Evolutionary conservation across 1,284 basidiomycete genomes (phyloP).

Genomic region (Naganishia sp.): DNA sequence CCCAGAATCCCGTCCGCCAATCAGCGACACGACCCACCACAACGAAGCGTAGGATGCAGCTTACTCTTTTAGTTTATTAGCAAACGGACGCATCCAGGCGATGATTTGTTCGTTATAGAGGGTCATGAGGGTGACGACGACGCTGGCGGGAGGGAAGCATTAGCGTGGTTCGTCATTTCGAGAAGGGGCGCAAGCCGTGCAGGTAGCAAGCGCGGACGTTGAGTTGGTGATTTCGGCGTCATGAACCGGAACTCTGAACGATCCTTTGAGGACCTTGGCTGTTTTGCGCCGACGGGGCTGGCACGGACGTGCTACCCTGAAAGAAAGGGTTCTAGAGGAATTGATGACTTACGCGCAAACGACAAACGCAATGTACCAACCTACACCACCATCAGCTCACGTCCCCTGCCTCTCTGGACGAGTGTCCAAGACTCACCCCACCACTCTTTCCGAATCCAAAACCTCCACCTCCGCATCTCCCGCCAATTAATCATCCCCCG

Average conservation of each 20-base stretch:
- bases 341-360: constrained; percentile 56
- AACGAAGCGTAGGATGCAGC: constrained; percentile 38
- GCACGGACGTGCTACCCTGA: no score
- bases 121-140: constrained; percentile 62
- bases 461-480: constrained; percentile 56
- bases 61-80: constrained; percentile 65
- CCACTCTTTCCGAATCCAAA: constrained; percentile 60
- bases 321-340: neutral
- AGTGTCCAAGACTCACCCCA: constrained; percentile 53
- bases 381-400: constrained; percentile 4
- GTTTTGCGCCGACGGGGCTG: no score
- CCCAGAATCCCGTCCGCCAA: neutral
- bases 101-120: constrained; percentile 70
- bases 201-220: no score
- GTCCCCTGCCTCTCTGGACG: neutral
- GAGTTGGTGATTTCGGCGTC: no score
- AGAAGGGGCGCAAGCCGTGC: no score
- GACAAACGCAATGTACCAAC: constrained; percentile 32
- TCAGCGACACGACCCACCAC: neutral
- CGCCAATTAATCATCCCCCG: constrained; percentile 57
- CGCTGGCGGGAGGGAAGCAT: constrained; percentile 39
- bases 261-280: no score
- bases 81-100: constrained; percentile 64
- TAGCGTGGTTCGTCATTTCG: no score
- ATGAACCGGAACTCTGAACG: no score